Conservation (phyloP, 306 rosid species). For the Lagenaria siceraria region DNA sequence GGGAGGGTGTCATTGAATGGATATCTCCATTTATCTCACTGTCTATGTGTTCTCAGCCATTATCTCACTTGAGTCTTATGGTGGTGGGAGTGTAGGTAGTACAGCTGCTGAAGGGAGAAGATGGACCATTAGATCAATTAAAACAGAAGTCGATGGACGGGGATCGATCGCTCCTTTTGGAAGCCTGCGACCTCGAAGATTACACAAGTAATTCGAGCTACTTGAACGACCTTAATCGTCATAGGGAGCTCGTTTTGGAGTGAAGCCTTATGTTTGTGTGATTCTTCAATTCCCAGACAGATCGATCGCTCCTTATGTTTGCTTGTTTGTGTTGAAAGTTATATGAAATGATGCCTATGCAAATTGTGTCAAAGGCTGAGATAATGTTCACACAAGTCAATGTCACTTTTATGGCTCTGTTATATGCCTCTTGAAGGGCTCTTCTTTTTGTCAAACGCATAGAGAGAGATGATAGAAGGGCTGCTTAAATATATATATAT, state of each 20-base stretch:
- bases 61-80: not conserved
- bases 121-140: conserved; percentile 16
- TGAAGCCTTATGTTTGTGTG: conserved; percentile 10
- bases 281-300: not conserved
- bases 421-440: not conserved
- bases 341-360: not conserved
- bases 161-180: conserved; percentile 32
- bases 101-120: conserved; percentile 54
- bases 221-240: conserved; percentile 70
- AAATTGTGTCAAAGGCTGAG: not conserved
- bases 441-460: not conserved
- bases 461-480: not conserved
- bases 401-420: not conserved
- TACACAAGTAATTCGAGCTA: conserved; percentile 66
- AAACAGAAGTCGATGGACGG: conserved; percentile 16
- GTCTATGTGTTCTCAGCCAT: not conserved
- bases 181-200: conserved; percentile 73
- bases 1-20: not conserved
- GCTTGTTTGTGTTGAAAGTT: not conserved
- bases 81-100: conserved; percentile 27
- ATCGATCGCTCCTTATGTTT: too few species aligned
- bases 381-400: not conserved
- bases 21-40: not conserved
- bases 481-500: not conserved
- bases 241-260: conserved; percentile 71